Evolutionary conservation across 1,284 basidiomycete species (phyloP), one percentile per base, ranked within the genome.

Genomic region (Schizophyllum commune): DNA sequence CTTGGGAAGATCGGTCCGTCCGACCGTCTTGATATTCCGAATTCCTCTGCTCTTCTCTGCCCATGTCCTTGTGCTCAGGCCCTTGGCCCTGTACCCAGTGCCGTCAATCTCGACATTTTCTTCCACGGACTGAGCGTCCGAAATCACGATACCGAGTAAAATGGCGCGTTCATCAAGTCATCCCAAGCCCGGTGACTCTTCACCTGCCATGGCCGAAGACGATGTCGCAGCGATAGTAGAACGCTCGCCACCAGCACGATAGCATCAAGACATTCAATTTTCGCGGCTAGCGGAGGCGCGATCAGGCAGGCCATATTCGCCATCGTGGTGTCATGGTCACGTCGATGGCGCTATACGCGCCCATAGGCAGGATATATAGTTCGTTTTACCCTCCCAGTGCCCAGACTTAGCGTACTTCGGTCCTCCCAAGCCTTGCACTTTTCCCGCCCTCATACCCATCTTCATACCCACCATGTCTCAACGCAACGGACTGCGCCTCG

Each of bases 401-500:
- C 39, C 39, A 47, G 17, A 47, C 2, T 27, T 5, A 27, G 39
- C 13, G 9, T 17, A 47, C 39, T 47, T 47, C 9, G 13, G 9
- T 13, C 17, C 39, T 47, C 39, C 39, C 39, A 17, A 47, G 17
- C 39, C 17, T 17, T 11, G 13, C 39, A 47, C 8, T 20, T 55
- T 55, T 21, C 11, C 9, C 19, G 9, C 53, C 27, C 53, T 27
- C 53, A 15, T 55, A 17, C 19, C 27, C 53, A 20, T 11, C 4
- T 3, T 11, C 9, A 55, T 20, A 59, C 32, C 59, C 27, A 66
- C 64, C 62, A 77, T 75, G 72, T 70, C 73, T 61, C 68, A 47
- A 17, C 39, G 39, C 17, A 47, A 65, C 52, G 60, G 80, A 68
- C 84, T 91, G 64, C 85, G 89, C 67, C 85, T 91, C 69, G 90